phyloP scores from a whole-genome alignment of 768 basidiomycete species.

The Mycena latifolia region DNA sequence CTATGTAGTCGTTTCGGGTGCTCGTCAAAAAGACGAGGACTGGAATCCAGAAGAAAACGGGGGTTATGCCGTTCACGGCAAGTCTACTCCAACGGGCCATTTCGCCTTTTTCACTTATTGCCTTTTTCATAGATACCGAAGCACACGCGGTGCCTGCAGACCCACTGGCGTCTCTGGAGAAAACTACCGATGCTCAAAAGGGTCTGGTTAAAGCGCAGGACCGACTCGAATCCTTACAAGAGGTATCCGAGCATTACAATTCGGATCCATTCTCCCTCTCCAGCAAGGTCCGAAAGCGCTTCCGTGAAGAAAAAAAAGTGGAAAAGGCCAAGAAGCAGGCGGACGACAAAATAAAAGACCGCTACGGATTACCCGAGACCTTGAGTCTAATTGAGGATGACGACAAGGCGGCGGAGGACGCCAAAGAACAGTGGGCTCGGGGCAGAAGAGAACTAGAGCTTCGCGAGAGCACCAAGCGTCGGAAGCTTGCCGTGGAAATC shows the following conservation, averaged over 20 bases:
- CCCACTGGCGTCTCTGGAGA: slow-evolving; percentile 91
- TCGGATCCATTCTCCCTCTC: slow-evolving; percentile 91
- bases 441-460: slow-evolving; percentile 61
- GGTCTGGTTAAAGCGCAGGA: slow-evolving; percentile 80
- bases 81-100: slow-evolving; percentile 31
- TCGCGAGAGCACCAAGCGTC: slow-evolving; percentile 61
- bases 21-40: slow-evolving; percentile 94
- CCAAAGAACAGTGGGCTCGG: slow-evolving; percentile 72
- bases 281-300: slow-evolving; percentile 78
- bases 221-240: slow-evolving; percentile 84
- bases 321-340: slow-evolving; percentile 74
- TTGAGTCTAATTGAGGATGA: slow-evolving; percentile 77
- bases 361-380: slow-evolving; percentile 82
- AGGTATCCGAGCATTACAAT: slow-evolving; percentile 82
- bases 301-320: slow-evolving; percentile 89
- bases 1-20: slow-evolving; percentile 93
- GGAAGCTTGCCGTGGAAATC: slow-evolving; percentile 51
- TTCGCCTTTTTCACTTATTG: slow-evolving; percentile 4
- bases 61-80: slow-evolving; percentile 90
- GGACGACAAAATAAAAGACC: slow-evolving; percentile 79
- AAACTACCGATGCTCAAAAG: slow-evolving; percentile 84
- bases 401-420: slow-evolving; percentile 68
- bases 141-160: slow-evolving; percentile 73
- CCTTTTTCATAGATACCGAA: slow-evolving; percentile 70
- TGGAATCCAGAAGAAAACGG: slow-evolving; percentile 98